A percentile compares a stretch with the other conserved stretches of the same genome.
These are phyloP conservation scores for Colletotrichum zoysiae DNA, from an alignment of 2,329 filamentous ascomycete species.

Conservation along the genomic window DNA sequence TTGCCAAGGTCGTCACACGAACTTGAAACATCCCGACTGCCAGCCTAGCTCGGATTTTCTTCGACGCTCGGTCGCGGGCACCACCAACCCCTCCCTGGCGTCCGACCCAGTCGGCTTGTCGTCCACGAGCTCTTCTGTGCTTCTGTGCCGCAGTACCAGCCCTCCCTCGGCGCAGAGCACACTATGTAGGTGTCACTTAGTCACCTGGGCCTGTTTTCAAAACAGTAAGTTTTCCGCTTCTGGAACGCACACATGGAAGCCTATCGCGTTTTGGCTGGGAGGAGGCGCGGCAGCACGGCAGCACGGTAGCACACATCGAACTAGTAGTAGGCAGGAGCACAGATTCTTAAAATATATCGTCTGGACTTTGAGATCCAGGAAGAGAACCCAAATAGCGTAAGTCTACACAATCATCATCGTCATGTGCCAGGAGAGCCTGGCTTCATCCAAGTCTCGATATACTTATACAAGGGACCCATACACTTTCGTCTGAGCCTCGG, in stretches of 20 bases:
- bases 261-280: background rate
- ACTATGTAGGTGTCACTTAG: background rate
- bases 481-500: background rate
- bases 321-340: constrained; percentile 20
- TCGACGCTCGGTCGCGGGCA: constrained; percentile 28
- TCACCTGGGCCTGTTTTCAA: constrained; percentile 9
- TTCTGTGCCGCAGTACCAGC: background rate
- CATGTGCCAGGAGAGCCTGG: constrained; percentile 25
- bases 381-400: constrained; percentile 9
- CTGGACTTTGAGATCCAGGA: constrained; percentile 7
- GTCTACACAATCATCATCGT: constrained; percentile 38
- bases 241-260: constrained; percentile 9
- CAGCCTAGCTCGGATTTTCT: constrained; percentile 27
- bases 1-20: constrained; percentile 37
- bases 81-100: background rate
- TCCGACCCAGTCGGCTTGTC: background rate
- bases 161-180: background rate
- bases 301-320: constrained; percentile 5
- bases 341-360: constrained; percentile 27
- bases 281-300: background rate
- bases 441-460: constrained; percentile 10
- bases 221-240: constrained; percentile 9
- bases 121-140: constrained; percentile 2
- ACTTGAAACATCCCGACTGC: constrained; percentile 35
- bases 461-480: constrained; percentile 10